phyloP scores from a whole-genome alignment of 352 stramenopile genomes.

The Globisporangium echinulatum region DNA sequence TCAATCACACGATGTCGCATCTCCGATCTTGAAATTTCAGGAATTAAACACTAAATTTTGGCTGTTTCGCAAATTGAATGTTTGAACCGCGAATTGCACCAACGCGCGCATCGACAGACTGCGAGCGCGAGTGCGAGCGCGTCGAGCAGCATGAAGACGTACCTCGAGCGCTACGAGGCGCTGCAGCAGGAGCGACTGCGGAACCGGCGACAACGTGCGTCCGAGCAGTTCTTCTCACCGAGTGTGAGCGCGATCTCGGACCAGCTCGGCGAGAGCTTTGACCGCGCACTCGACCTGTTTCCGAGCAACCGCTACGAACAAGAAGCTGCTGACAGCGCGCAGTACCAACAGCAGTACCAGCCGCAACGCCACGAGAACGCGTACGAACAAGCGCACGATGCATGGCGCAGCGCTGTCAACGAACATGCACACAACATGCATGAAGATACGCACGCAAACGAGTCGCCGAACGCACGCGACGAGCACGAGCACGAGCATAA shows the following conservation, averaged over 20 bases:
- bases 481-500: background rate
- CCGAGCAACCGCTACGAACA: constrained; percentile 9
- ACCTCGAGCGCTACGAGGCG: constrained; percentile 42
- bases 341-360: background rate
- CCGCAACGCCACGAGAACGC: background rate
- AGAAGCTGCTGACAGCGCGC: background rate
- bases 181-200: constrained; percentile 37
- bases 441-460: background rate
- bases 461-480: background rate
- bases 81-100: constrained; percentile 9
- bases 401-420: background rate
- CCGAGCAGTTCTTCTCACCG: constrained; percentile 11
- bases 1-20: background rate
- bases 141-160: constrained; percentile 26
- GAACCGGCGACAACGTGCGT: constrained; percentile 16
- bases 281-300: constrained; percentile 3
- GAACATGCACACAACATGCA: background rate
- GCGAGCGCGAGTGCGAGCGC: background rate
- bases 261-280: constrained; percentile 5
- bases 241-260: constrained; percentile 6
- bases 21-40: background rate
- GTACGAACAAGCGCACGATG: background rate
- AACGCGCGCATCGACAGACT: background rate
- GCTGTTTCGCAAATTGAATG: too few species aligned
- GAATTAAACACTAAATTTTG: background rate